phyloP scores from a whole-genome alignment of 1,139 yeast genomes.

The Hyphopichia wangnamkhiaoensis region DNA sequence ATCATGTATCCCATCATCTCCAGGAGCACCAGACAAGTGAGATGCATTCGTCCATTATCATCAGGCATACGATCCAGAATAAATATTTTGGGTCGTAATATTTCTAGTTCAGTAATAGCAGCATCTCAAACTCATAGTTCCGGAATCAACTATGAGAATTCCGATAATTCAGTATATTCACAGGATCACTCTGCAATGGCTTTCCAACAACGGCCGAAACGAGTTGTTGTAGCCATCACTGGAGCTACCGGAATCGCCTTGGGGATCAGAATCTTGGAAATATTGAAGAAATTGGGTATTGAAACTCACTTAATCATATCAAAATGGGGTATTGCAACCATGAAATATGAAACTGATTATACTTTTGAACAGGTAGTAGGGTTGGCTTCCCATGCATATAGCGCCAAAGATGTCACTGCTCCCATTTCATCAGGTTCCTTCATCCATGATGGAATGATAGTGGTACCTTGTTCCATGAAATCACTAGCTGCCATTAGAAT shows the following conservation, averaged over 20 bases:
- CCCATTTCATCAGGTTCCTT: conserved; percentile 21
- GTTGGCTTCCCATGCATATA: conserved; percentile 13
- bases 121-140: no score
- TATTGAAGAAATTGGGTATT: conserved; percentile 11
- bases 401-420: conserved; percentile 17
- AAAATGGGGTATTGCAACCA: conserved; percentile 20
- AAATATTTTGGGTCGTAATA: no score
- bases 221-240: conserved; percentile 19
- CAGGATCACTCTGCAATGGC: not conserved
- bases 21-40: no score
- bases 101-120: no score
- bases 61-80: no score
- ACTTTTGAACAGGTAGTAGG: conserved; percentile 11
- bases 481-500: conserved; percentile 18
- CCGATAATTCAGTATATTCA: conserved; percentile 1
- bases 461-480: conserved; percentile 22
- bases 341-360: conserved; percentile 20
- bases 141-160: no score
- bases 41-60: no score
- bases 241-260: conserved; percentile 20
- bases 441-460: conserved; percentile 22
- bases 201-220: conserved; percentile 10
- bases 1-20: no score
- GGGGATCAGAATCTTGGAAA: conserved; percentile 14
- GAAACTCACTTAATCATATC: conserved; percentile 19